Base-by-base conservation (phyloP, 306 rosid genomes). In the Dalbergia oliveri region DNA sequence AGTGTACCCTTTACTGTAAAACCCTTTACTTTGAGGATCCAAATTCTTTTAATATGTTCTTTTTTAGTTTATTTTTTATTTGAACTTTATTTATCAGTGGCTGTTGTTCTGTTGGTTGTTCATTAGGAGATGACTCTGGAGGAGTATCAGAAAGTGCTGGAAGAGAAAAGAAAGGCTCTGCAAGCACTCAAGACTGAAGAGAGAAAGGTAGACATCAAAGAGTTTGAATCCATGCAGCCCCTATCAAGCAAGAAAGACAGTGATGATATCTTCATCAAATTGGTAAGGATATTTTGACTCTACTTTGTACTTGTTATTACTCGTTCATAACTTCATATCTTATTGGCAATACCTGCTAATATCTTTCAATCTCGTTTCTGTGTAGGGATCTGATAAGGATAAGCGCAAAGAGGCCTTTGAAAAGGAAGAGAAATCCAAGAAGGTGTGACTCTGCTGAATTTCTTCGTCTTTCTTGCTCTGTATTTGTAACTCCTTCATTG, bases 121-220 rank as follows among this genome's bases (percentile, higher is more conserved):
- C 62, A 16, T 66, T 74, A 96, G 99, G 99, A 96, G 79, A 93
- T 96, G 99, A 96, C 99, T 63, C 75, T 96, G 71, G 98, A 89
- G 83, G 98, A 96, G 78, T 96, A 93, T 26, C 86, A 96, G 88
- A 96, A 96, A 88, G 73, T 96, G 18, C 85, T 80, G 54, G 99
- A 96, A 85, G 99, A 90, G 88, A 96, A 86, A 88, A 92, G 98
- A 76, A 96, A 91, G 86, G 89, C 88, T 60, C 70, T 96, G 75
- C 84, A 75, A 71, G 81, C 95, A 4, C 81, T 84, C 23, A 96
- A 87, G 90, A 86, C 88, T 26, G 93, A 91, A 79, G 89, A 59
- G 64, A 91, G 99, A 56, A 96, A 93, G 87, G 98, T 94, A 5
- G 98, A 90, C 63, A 66, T 51, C 67, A 92, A 90, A 79, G 98